Percentiles rank a stretch among this genome's conserved stretches.
Evolutionary conservation across 75 land plant species (phyloP).

Genomic region (Cryptomeria japonica): DNA sequence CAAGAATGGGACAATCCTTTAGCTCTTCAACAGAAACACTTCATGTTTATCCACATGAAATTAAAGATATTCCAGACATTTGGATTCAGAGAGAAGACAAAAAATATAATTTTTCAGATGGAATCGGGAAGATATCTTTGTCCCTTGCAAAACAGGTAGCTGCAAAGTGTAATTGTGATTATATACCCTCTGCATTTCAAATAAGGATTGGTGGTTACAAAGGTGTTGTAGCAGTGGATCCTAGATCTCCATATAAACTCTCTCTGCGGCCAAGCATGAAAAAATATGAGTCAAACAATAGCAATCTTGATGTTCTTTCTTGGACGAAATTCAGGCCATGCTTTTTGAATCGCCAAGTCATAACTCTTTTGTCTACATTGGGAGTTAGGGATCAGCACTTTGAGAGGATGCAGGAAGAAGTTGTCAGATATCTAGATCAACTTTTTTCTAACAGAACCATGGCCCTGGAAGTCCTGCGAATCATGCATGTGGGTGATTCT

Average conservation of each 20-base stretch:
- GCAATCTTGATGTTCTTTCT: slow-evolving; percentile 67
- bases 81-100: neutral
- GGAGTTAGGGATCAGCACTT: slow-evolving; percentile 71
- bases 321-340: slow-evolving; percentile 68
- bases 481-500: slow-evolving; percentile 55
- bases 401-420: slow-evolving; percentile 64
- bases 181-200: slow-evolving; percentile 85
- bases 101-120: slow-evolving; percentile 44
- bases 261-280: slow-evolving; percentile 77
- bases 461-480: slow-evolving; percentile 64
- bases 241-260: slow-evolving; percentile 54
- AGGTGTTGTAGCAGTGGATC: slow-evolving; percentile 86
- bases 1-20: slow-evolving; percentile 92
- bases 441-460: slow-evolving; percentile 51
- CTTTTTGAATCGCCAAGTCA: slow-evolving; percentile 81
- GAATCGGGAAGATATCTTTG: slow-evolving; percentile 90
- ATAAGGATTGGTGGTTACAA: slow-evolving; percentile 88
- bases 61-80: slow-evolving; percentile 64
- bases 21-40: slow-evolving; percentile 79
- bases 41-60: slow-evolving; percentile 49
- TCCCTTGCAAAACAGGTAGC: slow-evolving; percentile 71
- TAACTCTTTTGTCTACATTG: slow-evolving; percentile 82
- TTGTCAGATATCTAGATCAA: slow-evolving; percentile 46
- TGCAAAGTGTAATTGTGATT: slow-evolving; percentile 15
- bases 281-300: slow-evolving; percentile 69